A percentile compares a stretch with the other conserved stretches of the same genome.
Conservation (phyloP, 148 eudicot species). For the Rhododendron ferrugineum region DNA sequence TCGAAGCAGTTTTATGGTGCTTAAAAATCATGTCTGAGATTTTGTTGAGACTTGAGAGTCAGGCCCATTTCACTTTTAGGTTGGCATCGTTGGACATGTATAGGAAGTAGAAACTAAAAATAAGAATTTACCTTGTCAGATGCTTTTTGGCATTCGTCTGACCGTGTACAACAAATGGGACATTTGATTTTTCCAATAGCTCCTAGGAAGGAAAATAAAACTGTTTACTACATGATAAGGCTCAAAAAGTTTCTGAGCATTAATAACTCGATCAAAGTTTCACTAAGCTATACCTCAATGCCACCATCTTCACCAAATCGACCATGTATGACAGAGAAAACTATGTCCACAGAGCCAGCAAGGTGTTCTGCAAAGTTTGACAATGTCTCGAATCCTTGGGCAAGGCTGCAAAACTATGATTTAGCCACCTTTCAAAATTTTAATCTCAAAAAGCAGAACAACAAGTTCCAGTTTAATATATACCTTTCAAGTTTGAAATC, state of each 20-base stretch:
- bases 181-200: conserved; percentile 56
- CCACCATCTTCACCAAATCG: conserved; percentile 94
- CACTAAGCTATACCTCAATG: conserved; percentile 44
- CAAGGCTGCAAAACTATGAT: conserved; percentile 52
- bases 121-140: conserved; percentile 60
- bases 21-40: neutral
- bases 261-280: neutral
- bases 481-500: conserved; percentile 86
- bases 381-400: conserved; percentile 65
- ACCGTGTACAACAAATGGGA: conserved; percentile 76
- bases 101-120: neutral
- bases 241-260: neutral
- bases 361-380: conserved; percentile 73
- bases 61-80: neutral
- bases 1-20: neutral
- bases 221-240: neutral
- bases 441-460: neutral
- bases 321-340: conserved; percentile 88
- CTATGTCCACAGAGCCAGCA: conserved; percentile 69
- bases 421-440: neutral
- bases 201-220: conserved; percentile 35
- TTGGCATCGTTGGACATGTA: neutral
- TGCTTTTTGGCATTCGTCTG: conserved; percentile 67
- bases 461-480: conserved; percentile 4
- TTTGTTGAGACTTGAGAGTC: neutral